phyloP scores from a whole-genome alignment of 2,329 filamentous ascomycete species.

The Scolecobasidium constrictum region DNA sequence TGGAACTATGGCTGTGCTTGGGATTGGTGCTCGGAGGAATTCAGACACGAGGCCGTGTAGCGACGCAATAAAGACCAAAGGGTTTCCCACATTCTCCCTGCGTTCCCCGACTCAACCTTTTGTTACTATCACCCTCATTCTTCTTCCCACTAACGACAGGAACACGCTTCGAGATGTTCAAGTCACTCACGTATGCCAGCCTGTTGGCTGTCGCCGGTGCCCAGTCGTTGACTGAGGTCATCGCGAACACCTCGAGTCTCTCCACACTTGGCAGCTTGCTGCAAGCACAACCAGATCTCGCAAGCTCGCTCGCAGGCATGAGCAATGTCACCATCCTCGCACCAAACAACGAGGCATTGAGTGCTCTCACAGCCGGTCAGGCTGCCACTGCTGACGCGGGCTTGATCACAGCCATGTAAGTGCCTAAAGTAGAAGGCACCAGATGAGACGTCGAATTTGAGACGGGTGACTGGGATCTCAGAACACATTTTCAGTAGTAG shows the following conservation, averaged over 20 bases:
- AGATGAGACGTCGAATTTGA: too few relatives aligned
- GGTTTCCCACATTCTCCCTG: too few relatives aligned
- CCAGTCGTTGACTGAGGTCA: slow-evolving; percentile 21
- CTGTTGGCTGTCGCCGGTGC: slow-evolving; percentile 23
- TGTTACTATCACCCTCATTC: background rate
- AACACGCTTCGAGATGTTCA: slow-evolving; percentile 26
- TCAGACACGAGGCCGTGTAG: too few relatives aligned
- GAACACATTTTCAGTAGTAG: too few relatives aligned
- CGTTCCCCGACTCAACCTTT: background rate
- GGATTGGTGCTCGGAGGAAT: too few relatives aligned
- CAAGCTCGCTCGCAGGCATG: slow-evolving; percentile 25
- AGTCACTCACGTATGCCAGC: slow-evolving; percentile 24
- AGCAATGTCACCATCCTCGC: slow-evolving; percentile 48
- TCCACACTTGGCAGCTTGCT: slow-evolving; percentile 26
- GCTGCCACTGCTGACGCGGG: too few relatives aligned
- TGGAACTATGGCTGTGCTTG: too few relatives aligned
- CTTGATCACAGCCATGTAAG: too few relatives aligned
- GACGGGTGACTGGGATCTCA: too few relatives aligned
- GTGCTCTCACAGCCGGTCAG: too few relatives aligned
- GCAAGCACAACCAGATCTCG: slow-evolving; percentile 22
- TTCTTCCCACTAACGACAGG: background rate
- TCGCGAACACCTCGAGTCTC: slow-evolving; percentile 21
- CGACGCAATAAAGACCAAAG: too few relatives aligned
- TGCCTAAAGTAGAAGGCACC: too few relatives aligned
- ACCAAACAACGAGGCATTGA: slow-evolving; percentile 42